A percentile compares a stretch with the other conserved stretches of the same genome.
These are phyloP conservation scores for Talaromyces trachyspermus DNA, from an alignment of 495 filamentous ascomycete species.

Conservation along the genomic window DNA sequence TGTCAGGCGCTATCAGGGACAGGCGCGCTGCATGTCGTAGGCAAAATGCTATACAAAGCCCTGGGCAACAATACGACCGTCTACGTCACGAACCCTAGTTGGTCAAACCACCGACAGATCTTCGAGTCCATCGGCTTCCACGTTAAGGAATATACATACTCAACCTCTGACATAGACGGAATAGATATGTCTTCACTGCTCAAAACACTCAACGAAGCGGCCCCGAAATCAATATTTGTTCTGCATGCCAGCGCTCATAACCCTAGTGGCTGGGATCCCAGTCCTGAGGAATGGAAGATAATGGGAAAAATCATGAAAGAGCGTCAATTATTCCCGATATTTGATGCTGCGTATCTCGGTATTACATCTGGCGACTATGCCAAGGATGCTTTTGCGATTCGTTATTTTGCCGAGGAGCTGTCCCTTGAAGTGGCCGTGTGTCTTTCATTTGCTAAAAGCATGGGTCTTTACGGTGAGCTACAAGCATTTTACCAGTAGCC, in stretches of 20 bases:
- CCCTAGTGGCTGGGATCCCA: slow-evolving; percentile 38
- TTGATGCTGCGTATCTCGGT: slow-evolving; percentile 40
- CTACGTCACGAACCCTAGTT: slow-evolving; percentile 28
- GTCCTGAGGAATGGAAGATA: slow-evolving; percentile 31
- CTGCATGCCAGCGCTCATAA: slow-evolving; percentile 33
- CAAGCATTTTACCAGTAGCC: neutral
- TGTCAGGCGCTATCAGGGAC: slow-evolving; percentile 78
- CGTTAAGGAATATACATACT: slow-evolving; percentile 13
- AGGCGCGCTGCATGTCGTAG: slow-evolving; percentile 74
- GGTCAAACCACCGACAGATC: slow-evolving; percentile 34
- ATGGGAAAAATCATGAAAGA: slow-evolving; percentile 26
- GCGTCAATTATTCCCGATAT: slow-evolving; percentile 28
- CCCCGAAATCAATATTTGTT: slow-evolving; percentile 13
- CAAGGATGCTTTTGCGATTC: slow-evolving; percentile 36
- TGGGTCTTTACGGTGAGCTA: slow-evolving; percentile 23
- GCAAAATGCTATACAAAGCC: slow-evolving; percentile 52
- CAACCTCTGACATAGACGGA: neutral
- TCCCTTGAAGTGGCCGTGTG: slow-evolving; percentile 24
- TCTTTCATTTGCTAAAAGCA: slow-evolving; percentile 31
- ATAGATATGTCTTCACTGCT: slow-evolving; percentile 7
- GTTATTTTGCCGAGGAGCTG: slow-evolving; percentile 25
- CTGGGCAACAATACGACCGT: slow-evolving; percentile 7
- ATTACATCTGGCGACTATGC: slow-evolving; percentile 35
- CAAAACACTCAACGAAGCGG: neutral
- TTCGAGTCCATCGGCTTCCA: slow-evolving; percentile 26